Percentiles rank a stretch among this genome's conserved stretches.
These are phyloP conservation scores for Carpinus fangiana DNA, from an alignment of 306 rosid species.

Conservation along the genomic window DNA sequence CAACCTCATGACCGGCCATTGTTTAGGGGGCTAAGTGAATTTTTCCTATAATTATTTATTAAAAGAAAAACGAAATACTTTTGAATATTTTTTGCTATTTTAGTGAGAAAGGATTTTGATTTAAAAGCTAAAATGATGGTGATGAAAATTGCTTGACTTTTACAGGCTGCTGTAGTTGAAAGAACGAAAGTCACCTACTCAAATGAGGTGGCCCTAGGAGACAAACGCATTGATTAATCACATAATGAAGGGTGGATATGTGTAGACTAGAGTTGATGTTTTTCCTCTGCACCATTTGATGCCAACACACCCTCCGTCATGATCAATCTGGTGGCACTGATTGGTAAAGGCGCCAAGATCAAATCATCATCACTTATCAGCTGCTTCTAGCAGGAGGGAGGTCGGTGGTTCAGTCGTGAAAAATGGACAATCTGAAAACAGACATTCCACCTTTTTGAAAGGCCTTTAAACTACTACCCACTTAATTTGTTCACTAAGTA, in stretches of 20 bases:
- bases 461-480: conserved; percentile 53
- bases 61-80: too few species aligned
- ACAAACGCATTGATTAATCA: not conserved
- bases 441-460: conserved; percentile 65
- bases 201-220: not conserved
- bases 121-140: not conserved
- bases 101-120: not conserved
- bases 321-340: not conserved
- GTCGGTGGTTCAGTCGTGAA: conserved; percentile 46
- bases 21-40: too few species aligned
- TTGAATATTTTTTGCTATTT: not conserved
- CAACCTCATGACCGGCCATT: too few species aligned
- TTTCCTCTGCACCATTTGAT: not conserved
- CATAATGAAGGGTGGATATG: not conserved
- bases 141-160: conserved; percentile 2
- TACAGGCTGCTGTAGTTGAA: not conserved
- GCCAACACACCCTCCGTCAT: not conserved
- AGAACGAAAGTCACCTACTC: not conserved
- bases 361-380: not conserved
- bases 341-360: not conserved
- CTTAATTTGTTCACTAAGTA: conserved; percentile 53
- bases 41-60: not conserved
- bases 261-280: not conserved
- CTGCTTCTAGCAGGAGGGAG: conserved; percentile 23
- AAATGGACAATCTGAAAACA: conserved; percentile 34